Conservation (phyloP, 1,284 basidiomycete genomes). For the Prillingera fragicola region DNA sequence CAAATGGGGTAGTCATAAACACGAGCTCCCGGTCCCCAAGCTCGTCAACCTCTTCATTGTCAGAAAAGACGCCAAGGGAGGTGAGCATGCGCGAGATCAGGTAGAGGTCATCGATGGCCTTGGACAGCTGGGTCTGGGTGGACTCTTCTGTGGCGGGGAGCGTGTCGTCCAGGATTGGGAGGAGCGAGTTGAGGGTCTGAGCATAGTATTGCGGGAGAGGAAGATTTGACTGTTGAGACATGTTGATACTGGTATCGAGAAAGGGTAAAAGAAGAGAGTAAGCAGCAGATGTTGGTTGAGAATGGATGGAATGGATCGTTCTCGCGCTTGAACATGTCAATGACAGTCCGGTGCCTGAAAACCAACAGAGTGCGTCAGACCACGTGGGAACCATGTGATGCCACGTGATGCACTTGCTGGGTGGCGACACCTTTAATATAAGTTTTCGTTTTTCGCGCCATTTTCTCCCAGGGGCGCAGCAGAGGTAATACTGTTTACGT, state of each 20-base stretch:
- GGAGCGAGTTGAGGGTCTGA: constrained; percentile 31
- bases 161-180: constrained; percentile 40
- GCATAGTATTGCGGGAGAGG: constrained; percentile 43
- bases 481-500: no score
- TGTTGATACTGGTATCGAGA: constrained; percentile 5
- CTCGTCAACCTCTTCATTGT: constrained; percentile 80
- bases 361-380: no score
- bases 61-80: constrained; percentile 68
- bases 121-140: constrained; percentile 28
- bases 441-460: no score
- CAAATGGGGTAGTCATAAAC: constrained; percentile 72
- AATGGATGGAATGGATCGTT: no score
- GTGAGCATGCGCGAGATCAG: constrained; percentile 44
- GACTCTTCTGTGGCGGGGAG: constrained; percentile 24
- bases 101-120: constrained; percentile 36
- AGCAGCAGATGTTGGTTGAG: no score
- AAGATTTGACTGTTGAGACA: constrained; percentile 21
- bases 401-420: no score
- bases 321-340: no score
- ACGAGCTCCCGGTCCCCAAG: constrained; percentile 72
- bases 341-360: no score
- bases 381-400: no score
- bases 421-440: no score
- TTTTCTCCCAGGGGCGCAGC: no score
- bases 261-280: no score